Percentiles rank a stretch among this genome's conserved stretches.
phyloP scores from a whole-genome alignment of 768 basidiomycete species.

The Holtermanniella nyarrowii region DNA sequence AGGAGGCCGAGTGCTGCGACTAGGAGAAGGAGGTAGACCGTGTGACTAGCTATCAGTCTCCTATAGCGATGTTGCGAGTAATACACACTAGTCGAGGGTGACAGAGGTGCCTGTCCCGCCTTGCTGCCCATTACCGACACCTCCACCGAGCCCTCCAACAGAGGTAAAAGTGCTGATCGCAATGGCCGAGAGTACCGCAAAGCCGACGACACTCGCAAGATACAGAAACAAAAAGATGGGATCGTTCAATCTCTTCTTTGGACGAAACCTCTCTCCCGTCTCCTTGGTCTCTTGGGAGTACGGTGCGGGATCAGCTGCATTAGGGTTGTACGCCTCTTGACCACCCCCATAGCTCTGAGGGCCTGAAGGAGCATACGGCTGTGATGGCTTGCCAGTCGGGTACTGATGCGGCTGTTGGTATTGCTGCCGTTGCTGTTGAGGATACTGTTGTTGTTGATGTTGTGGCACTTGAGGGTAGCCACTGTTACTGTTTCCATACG shows the following conservation, averaged over 20 bases:
- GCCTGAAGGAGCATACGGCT: slow-evolving; percentile 22
- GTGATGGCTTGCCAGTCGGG: slow-evolving; percentile 29
- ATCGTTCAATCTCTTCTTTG: slow-evolving; percentile 61
- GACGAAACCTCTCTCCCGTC: slow-evolving; percentile 38
- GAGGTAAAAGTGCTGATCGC: slow-evolving; percentile 55
- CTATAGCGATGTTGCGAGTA: background rate
- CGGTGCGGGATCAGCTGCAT: slow-evolving; percentile 22
- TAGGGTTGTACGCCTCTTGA: slow-evolving; percentile 4
- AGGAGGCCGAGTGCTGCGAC: slow-evolving; percentile 59
- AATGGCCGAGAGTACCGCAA: slow-evolving; percentile 57
- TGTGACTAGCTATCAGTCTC: slow-evolving; percentile 47
- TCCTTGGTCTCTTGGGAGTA: slow-evolving; percentile 32
- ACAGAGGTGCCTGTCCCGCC: slow-evolving; percentile 48
- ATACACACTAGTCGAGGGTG: slow-evolving; percentile 56
- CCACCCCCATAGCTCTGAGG: background rate
- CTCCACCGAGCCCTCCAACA: slow-evolving; percentile 60
- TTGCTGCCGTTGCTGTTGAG: slow-evolving; percentile 3
- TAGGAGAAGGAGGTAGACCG: slow-evolving; percentile 65
- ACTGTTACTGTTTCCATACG: background rate
- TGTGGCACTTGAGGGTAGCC: slow-evolving; percentile 3
- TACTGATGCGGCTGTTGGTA: slow-evolving; percentile 4
- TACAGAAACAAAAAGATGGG: slow-evolving; percentile 61
- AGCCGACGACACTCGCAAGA: slow-evolving; percentile 62
- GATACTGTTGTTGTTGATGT: slow-evolving; percentile 7
- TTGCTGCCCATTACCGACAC: slow-evolving; percentile 46